A percentile compares a stretch with the other conserved stretches of the same genome.
Conservation (phyloP, 345 rosid species). For the Populus davidiana region DNA sequence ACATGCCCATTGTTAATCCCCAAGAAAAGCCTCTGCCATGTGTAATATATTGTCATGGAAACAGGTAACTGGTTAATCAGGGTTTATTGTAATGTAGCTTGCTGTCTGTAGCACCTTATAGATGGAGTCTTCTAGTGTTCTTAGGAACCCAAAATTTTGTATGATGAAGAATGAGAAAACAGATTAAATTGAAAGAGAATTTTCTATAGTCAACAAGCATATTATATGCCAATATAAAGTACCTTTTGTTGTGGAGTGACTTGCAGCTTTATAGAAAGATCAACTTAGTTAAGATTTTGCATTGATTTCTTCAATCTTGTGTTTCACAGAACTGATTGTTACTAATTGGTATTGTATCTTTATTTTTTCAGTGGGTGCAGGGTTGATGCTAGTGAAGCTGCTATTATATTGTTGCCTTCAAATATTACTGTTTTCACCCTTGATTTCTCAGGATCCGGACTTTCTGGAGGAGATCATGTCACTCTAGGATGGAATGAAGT, state of each 20-base stretch:
- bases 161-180: neutral
- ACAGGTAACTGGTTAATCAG: conserved; percentile 45
- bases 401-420: conserved; percentile 77
- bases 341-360: conserved; percentile 30
- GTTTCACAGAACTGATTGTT: neutral
- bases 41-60: conserved; percentile 96
- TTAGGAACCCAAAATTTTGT: neutral
- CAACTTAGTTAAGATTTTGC: neutral
- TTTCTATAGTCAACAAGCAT: neutral
- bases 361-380: conserved; percentile 74
- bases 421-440: conserved; percentile 87
- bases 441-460: conserved; percentile 91
- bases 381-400: conserved; percentile 95
- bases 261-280: neutral
- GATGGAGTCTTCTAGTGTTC: neutral
- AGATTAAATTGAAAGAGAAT: neutral
- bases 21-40: conserved; percentile 82
- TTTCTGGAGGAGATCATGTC: conserved; percentile 85
- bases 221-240: neutral
- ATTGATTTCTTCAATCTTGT: neutral
- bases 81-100: conserved; percentile 3
- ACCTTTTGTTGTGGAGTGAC: neutral
- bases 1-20: conserved; percentile 49
- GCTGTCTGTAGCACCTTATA: neutral
- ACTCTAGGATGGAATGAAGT: conserved; percentile 90